Percentiles rank a stretch among this genome's conserved stretches.
These are phyloP conservation scores for Rhodamnia rubescens DNA, from an alignment of 345 rosid species.

Conservation along the genomic window DNA sequence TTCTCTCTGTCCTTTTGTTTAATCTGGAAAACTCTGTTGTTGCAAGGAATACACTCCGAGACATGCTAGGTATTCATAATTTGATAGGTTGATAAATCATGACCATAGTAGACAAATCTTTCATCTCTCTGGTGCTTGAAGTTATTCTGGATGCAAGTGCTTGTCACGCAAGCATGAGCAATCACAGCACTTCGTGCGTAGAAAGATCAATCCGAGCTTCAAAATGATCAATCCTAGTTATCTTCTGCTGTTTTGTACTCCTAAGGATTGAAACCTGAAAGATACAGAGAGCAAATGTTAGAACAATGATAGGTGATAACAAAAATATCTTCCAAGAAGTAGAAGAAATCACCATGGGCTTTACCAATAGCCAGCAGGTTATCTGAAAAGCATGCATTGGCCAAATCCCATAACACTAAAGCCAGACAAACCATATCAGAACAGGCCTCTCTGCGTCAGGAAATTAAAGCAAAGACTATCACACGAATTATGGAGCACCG, in stretches of 20 bases:
- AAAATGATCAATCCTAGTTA: slow-evolving; percentile 44
- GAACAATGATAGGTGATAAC: not conserved
- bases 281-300: not conserved
- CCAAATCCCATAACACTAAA: not conserved
- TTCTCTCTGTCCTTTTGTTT: not conserved
- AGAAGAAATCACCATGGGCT: not conserved
- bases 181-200: not conserved
- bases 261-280: slow-evolving; percentile 70
- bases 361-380: not conserved
- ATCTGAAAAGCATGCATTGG: not conserved
- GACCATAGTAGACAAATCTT: not conserved
- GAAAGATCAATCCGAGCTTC: slow-evolving; percentile 79
- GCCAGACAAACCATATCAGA: not conserved
- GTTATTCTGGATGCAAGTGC: not conserved
- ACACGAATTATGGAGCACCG: not conserved
- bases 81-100: not conserved
- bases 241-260: slow-evolving; percentile 21
- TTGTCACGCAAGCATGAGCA: not conserved
- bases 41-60: not conserved
- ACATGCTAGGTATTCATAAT: not conserved
- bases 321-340: not conserved
- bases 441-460: not conserved
- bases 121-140: not conserved
- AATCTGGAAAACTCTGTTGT: not conserved
- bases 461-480: not conserved